Base-by-base conservation (phyloP, 2,329 filamentous ascomycete species). In the Fulvia fulva region DNA sequence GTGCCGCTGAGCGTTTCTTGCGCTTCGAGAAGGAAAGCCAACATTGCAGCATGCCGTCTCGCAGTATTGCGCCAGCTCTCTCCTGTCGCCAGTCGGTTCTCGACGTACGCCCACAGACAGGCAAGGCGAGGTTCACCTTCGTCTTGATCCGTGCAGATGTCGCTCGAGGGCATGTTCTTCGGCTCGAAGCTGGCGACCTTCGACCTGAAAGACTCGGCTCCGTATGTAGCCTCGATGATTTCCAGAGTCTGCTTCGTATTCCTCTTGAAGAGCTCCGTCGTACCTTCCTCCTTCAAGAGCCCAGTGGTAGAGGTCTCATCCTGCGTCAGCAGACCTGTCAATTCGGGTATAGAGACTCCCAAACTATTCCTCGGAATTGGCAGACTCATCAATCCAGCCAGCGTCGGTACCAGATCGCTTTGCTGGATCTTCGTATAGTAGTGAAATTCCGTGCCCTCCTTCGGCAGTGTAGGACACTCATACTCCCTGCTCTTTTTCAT, bases 371-470 rank as follows among this genome's bases (percentile, higher is more conserved):
- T 85, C 0, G 94, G 90, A 0, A 95, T 81, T 0, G 94, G 93
- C 63, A 99, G 88, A 0, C 92, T 92, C 46, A 99, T 80, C 28
- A 99, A 77, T 0, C 87, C 91, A 11, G 90, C 91, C 22, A 99
- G 78, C 0, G 93, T 97, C 1, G 94, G 92, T 0, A 90, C 91
- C 59, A 99, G 83, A 73, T 99, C 95, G 1, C 91, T 96, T 76
- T 99, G 94, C 70, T 97, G 90, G n/a, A 97, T 84, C 55, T 80
- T 85, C 30, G 79, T 81, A 72, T 97, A 97, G 71, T 90, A 97
- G 59, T 89, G 83, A 65, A 96, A 96, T 61, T 94, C 87, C 1
- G 71, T 73, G 0, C 71, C 72, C 19, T 85, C 81, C 37, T 78
- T 78, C 6, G 84, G 82, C 12, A 79, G 73, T 3, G 83, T 76